Conservation (phyloP, 2,329 filamentous ascomycete species). For the Penicillium sp. region DNA sequence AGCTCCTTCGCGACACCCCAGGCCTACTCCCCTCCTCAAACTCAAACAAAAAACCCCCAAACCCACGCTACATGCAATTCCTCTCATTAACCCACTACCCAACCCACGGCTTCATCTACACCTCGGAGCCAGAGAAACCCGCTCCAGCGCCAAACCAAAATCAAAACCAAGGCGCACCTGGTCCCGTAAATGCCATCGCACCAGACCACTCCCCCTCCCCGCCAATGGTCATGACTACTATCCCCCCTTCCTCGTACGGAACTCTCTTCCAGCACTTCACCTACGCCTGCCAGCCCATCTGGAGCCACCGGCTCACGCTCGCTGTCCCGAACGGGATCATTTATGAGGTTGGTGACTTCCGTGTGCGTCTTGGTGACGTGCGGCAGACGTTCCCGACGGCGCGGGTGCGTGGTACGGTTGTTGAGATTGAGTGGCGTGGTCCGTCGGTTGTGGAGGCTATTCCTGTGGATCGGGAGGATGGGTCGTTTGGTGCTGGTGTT, state of each 20-base stretch:
- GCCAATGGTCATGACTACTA: slow-evolving; percentile 41
- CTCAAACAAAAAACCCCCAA: slow-evolving; percentile 29
- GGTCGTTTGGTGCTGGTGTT: neutral
- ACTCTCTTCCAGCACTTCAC: slow-evolving; percentile 44
- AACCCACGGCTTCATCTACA: slow-evolving; percentile 44
- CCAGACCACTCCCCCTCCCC: slow-evolving; percentile 4
- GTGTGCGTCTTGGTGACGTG: slow-evolving; percentile 45
- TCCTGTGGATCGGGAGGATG: slow-evolving; percentile 7
- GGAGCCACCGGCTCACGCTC: slow-evolving; percentile 44
- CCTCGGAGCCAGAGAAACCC: slow-evolving; percentile 30
- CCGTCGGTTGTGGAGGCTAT: slow-evolving; percentile 36
- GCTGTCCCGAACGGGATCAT: slow-evolving; percentile 37
- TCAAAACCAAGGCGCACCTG: neutral
- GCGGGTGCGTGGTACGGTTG: slow-evolving; percentile 43
- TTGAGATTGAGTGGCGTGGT: slow-evolving; percentile 47
- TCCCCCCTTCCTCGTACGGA: slow-evolving; percentile 35
- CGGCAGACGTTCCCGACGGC: slow-evolving; percentile 41
- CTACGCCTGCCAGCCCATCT: slow-evolving; percentile 45
- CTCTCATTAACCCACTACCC: slow-evolving; percentile 43
- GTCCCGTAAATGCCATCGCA: slow-evolving; percentile 2
- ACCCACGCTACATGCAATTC: slow-evolving; percentile 45
- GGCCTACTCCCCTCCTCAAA: slow-evolving; percentile 40
- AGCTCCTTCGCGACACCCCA: slow-evolving; percentile 45
- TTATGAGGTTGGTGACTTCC: slow-evolving; percentile 46
- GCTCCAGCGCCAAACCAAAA: neutral